These are phyloP conservation scores for Candida sp. DNA, from an alignment of 1,139 yeast genomes.

Conservation along the genomic window DNA sequence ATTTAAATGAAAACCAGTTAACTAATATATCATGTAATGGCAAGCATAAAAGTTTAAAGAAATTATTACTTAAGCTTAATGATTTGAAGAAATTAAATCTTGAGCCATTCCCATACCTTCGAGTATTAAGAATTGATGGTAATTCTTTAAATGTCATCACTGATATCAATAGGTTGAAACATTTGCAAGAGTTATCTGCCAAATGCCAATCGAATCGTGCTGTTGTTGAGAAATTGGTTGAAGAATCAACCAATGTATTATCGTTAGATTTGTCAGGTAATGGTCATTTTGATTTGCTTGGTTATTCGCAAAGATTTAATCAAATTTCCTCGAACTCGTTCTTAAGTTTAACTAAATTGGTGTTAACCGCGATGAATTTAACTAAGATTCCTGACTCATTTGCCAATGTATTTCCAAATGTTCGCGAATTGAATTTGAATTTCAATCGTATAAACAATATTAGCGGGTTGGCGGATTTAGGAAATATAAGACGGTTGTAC, in stretches of 20 bases:
- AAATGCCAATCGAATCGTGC: slow-evolving; percentile 26
- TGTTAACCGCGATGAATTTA: slow-evolving; percentile 44
- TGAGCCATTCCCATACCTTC: slow-evolving; percentile 30
- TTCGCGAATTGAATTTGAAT: slow-evolving; percentile 46
- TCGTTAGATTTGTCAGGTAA: slow-evolving; percentile 42
- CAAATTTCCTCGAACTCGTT: slow-evolving; percentile 15
- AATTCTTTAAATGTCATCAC: slow-evolving; percentile 25
- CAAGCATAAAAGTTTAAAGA: slow-evolving; percentile 33
- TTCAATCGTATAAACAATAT: slow-evolving; percentile 41
- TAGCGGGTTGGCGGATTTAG: slow-evolving; percentile 24
- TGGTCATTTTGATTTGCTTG: slow-evolving; percentile 6
- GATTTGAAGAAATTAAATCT: slow-evolving; percentile 29
- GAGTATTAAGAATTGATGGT: slow-evolving; percentile 48
- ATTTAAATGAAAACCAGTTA: slow-evolving; percentile 42
- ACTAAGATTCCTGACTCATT: slow-evolving; percentile 32
- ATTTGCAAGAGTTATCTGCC: slow-evolving; percentile 42
- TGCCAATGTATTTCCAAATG: slow-evolving; percentile 39
- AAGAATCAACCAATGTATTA: slow-evolving; percentile 17
- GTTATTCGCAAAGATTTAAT: neutral
- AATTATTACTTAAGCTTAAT: slow-evolving; percentile 42
- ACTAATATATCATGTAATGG: slow-evolving; percentile 16
- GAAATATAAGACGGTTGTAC: slow-evolving; percentile 35
- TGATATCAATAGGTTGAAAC: slow-evolving; percentile 27
- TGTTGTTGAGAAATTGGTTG: slow-evolving; percentile 17
- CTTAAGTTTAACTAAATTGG: slow-evolving; percentile 36